Evolutionary conservation across 768 basidiomycete genomes (phyloP).

Genomic region (Bullera alba): DNA sequence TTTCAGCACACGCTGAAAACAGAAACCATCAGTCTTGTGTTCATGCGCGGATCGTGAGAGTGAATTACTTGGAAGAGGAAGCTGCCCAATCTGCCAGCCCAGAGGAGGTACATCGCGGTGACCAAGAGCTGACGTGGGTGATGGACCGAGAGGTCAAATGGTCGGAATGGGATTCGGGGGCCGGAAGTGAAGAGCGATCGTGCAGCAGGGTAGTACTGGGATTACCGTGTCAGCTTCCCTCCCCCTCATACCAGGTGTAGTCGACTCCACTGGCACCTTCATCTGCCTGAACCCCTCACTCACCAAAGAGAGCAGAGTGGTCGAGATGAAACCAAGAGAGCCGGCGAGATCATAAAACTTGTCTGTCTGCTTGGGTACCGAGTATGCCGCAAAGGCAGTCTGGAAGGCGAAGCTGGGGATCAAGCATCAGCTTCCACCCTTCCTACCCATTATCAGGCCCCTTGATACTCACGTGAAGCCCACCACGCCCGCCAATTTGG

Average conservation of each 20-base stretch:
- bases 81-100: slow-evolving; percentile 59
- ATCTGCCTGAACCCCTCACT: background rate
- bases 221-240: background rate
- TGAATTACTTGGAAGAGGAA: slow-evolving; percentile 55
- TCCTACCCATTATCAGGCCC: too few species aligned
- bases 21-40: background rate
- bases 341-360: slow-evolving; percentile 64
- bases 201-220: slow-evolving; percentile 56
- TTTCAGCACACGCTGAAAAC: slow-evolving; percentile 52
- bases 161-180: slow-evolving; percentile 34
- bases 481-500: slow-evolving; percentile 35
- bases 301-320: slow-evolving; percentile 54
- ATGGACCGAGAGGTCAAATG: slow-evolving; percentile 45
- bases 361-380: slow-evolving; percentile 60
- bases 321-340: slow-evolving; percentile 59
- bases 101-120: slow-evolving; percentile 55
- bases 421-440: background rate
- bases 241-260: background rate
- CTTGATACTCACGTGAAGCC: slow-evolving; percentile 33
- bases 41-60: background rate
- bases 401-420: slow-evolving; percentile 31
- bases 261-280: background rate
- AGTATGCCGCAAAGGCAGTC: slow-evolving; percentile 52
- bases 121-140: slow-evolving; percentile 54
- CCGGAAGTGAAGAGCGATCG: slow-evolving; percentile 50